Evolutionary conservation across 116 monocot species (phyloP), one percentile per base, ranked within the genome.

Genomic region (Iris pallida): DNA sequence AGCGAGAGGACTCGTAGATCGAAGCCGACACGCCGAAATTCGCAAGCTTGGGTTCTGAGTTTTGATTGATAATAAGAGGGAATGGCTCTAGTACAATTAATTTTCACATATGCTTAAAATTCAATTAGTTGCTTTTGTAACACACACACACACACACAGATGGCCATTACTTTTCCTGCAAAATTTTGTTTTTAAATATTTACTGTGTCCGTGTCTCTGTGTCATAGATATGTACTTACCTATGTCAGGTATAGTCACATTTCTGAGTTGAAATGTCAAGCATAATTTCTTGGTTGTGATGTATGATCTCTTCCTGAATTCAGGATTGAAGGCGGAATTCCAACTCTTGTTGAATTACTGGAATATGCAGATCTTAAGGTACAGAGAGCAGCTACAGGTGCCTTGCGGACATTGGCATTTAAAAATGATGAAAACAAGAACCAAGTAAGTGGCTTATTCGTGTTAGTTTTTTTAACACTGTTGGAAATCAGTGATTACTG

Each of bases 371-470:
- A 99, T 82, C 66, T 81, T 11, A 99, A 99, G 82, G 99, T 99
- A 15, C 90, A 93, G 57, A 88, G 88, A 78, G 86, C 93, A 57
- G 93, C 88, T 78, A 88, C 93, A 53, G 93, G 99, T 57, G 90
- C 99, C 61, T 78, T 99, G 65, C 73, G 99, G 42, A 99, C 93
- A 16, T 63, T 99, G 41, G 93, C 93, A 75, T 93, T 99, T 74
- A 99, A 99, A 84, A 99, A 99, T 70, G 99, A 99, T 77, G 93
- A 90, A 68, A 99, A 99, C 71, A 99, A 99, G 75, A 86, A 77
- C 75, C 83, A 88, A 88, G 99, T 93, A 6, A 72, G 70, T 62
- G 47, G 14, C 11, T 51, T 69, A 11, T 51, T 16, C 42, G 10
- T n/a, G 8, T 49, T 11, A 64, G 16, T 47, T 58, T 65, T n/a